Conservation (phyloP, 768 basidiomycete genomes). For the Boletus coccyginus region DNA sequence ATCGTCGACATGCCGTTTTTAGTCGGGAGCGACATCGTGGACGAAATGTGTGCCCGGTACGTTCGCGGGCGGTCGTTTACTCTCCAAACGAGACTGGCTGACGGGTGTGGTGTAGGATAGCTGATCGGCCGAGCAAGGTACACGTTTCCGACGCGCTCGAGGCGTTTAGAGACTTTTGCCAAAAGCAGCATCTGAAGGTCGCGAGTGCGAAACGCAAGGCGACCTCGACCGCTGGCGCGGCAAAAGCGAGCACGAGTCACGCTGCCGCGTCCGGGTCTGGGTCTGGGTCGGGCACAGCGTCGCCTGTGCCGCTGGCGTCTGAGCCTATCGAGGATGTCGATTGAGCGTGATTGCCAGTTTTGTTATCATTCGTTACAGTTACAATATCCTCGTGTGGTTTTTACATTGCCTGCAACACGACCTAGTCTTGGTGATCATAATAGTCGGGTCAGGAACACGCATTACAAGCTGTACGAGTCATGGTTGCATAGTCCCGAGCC, state of each 20-base stretch:
- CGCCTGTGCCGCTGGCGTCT: conserved; percentile 6
- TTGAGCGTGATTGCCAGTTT: conserved; percentile 10
- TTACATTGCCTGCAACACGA: conserved; percentile 12
- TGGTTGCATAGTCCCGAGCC: no score
- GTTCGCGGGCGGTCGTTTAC: conserved; percentile 4
- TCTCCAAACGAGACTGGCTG: background rate
- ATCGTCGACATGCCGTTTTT: conserved; percentile 59
- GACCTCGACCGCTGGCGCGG: background rate
- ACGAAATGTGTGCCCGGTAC: conserved; percentile 55
- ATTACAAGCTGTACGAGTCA: no score
- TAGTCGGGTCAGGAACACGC: background rate
- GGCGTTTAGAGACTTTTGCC: conserved; percentile 46
- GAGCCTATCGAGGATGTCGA: conserved; percentile 33
- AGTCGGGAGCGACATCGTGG: conserved; percentile 46
- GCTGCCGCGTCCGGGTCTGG: background rate
- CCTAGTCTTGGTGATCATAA: conserved; percentile 11
- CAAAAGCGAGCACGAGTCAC: background rate
- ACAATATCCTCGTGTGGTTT: conserved; percentile 4
- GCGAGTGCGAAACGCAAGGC: conserved; percentile 20
- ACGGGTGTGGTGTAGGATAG: conserved; percentile 36
- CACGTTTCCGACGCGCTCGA: conserved; percentile 53
- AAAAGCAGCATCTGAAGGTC: conserved; percentile 44
- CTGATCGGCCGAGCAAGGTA: conserved; percentile 52
- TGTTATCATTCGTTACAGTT: background rate
- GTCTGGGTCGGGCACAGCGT: conserved; percentile 15